Conservation (phyloP, 345 rosid species). For the Corymbia maculata region DNA sequence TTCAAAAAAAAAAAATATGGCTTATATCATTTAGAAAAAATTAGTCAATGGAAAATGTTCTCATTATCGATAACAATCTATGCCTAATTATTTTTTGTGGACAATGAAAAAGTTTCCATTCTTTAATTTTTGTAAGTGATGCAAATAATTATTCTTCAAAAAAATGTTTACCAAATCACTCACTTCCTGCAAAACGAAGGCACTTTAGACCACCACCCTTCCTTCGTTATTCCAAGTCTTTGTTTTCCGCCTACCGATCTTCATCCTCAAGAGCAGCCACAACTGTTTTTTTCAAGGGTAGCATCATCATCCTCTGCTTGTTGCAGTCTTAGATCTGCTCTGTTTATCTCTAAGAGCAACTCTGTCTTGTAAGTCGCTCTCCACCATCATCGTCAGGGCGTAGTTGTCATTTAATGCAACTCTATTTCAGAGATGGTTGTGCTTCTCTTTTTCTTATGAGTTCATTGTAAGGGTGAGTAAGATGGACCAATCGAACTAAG, state of each 20-base stretch:
- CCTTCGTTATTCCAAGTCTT: not conserved
- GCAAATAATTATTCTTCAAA: too few species aligned
- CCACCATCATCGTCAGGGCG: not conserved
- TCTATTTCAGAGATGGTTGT: not conserved
- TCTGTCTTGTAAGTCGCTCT: not conserved
- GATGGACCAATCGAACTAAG: too few species aligned
- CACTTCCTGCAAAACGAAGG: rapidly evolving
- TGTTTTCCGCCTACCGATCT: not conserved
- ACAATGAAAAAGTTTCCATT: too few species aligned
- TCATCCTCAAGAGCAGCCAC: not conserved
- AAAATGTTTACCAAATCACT: too few species aligned
- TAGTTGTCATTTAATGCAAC: not conserved
- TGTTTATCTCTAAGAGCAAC: not conserved
- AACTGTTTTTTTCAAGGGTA: not conserved
- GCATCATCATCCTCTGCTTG: not conserved
- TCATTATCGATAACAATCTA: too few species aligned
- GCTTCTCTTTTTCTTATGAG: not conserved
- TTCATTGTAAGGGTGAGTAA: too few species aligned
- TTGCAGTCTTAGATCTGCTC: not conserved
- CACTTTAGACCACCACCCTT: not conserved
- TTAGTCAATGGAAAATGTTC: too few species aligned
- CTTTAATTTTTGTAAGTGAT: too few species aligned
- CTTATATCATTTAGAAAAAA: too few species aligned
- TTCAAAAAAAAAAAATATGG: too few species aligned
- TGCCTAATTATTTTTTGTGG: too few species aligned